These are phyloP conservation scores for Chrysoporthe austroafricana DNA, from an alignment of 2,329 filamentous ascomycete genomes.

Conservation along the genomic window DNA sequence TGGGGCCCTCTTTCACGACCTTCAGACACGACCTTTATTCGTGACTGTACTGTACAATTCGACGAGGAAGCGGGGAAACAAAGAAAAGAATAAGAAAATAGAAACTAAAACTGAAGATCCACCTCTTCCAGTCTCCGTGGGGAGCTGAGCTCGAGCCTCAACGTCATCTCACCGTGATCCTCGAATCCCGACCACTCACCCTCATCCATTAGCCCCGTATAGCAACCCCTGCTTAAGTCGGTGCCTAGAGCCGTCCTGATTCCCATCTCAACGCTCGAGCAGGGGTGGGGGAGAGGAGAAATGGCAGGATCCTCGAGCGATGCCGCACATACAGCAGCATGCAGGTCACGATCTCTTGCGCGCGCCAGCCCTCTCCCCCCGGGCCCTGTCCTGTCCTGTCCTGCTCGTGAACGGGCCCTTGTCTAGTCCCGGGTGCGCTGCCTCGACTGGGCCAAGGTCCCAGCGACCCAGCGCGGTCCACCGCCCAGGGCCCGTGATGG, in stretches of 20 bases:
- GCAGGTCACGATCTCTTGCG: neutral
- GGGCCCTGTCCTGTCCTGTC: neutral
- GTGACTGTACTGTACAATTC: neutral
- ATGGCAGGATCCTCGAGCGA: neutral
- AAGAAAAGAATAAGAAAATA: neutral
- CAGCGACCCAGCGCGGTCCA: neutral
- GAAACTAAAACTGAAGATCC: too few relatives aligned
- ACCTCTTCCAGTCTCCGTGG: neutral
- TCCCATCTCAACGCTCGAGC: neutral
- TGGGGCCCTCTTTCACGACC: neutral
- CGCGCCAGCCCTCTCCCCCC: neutral
- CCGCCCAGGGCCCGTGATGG: neutral
- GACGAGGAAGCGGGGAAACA: neutral
- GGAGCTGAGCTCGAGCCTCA: neutral
- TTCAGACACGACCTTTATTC: neutral
- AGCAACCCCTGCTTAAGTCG: neutral
- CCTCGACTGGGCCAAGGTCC: neutral
- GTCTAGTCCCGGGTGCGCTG: neutral
- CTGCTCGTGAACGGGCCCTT: neutral
- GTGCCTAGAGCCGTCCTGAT: neutral
- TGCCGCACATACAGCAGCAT: neutral
- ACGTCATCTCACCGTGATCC: conserved; percentile 3
- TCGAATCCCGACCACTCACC: conserved; percentile 6
- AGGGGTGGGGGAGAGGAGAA: too few relatives aligned
- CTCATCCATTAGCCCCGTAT: neutral